Percentiles rank a stretch among this genome's conserved stretches.
These are phyloP conservation scores for Elasticomyces elasticus DNA, from an alignment of 495 filamentous ascomycete genomes.

Conservation along the genomic window DNA sequence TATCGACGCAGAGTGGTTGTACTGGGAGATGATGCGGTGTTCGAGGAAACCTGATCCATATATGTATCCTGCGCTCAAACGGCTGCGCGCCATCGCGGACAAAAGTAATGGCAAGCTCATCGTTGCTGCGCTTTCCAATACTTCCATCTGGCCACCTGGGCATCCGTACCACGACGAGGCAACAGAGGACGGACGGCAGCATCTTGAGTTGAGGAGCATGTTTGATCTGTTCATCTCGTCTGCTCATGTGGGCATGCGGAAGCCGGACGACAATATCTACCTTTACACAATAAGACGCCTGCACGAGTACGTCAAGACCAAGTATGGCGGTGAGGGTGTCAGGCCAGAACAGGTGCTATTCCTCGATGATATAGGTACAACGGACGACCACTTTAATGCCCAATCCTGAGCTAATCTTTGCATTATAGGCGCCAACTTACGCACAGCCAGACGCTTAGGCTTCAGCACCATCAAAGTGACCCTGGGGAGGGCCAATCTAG, in stretches of 20 bases:
- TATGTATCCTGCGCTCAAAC: conserved; percentile 76
- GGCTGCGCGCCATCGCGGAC: conserved; percentile 47
- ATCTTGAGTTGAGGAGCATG: conserved; percentile 8
- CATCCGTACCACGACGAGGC: conserved; percentile 16
- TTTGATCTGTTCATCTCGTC: conserved; percentile 48
- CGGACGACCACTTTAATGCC: too few relatives aligned
- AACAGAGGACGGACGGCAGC: conserved; percentile 4
- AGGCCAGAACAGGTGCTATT: conserved; percentile 66
- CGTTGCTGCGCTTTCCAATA: conserved; percentile 79
- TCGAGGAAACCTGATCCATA: conserved; percentile 65
- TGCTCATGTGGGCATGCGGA: conserved; percentile 79
- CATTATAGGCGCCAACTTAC: conserved; percentile 89
- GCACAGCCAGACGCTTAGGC: conserved; percentile 62
- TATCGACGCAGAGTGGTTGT: conserved; percentile 71
- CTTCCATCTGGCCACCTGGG: conserved; percentile 60
- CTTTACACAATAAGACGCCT: conserved; percentile 56
- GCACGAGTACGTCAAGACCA: conserved; percentile 47
- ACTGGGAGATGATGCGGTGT: conserved; percentile 84
- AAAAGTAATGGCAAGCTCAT: conserved; percentile 42
- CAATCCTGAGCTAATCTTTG: too few relatives aligned
- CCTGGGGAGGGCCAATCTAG: conserved; percentile 66
- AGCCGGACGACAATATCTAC: conserved; percentile 79
- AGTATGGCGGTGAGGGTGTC: conserved; percentile 39
- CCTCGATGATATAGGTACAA: too few relatives aligned
- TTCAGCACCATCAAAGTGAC: conserved; percentile 77